Conservation (phyloP, 257 asterid species). For the Solanum paucissectum region DNA sequence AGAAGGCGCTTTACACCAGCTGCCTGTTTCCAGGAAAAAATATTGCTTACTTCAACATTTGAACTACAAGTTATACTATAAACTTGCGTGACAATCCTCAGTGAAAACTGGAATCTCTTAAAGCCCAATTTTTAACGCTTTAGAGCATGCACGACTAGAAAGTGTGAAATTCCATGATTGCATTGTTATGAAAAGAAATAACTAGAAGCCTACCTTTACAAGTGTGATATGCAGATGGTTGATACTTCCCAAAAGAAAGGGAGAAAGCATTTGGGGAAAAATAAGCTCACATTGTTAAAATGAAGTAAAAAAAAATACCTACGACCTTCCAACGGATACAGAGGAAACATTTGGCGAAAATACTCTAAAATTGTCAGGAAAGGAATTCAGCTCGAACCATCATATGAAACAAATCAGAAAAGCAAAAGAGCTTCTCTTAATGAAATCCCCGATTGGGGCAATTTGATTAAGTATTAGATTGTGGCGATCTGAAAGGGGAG, state of each 20-base stretch:
- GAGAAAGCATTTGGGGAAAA: background rate
- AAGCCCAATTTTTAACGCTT: background rate
- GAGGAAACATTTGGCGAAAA: background rate
- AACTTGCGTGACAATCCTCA: background rate
- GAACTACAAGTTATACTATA: background rate
- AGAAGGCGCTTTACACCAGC: constrained; percentile 97
- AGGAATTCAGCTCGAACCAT: background rate
- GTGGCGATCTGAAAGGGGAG: background rate
- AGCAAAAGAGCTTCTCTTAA: background rate
- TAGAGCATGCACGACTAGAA: background rate
- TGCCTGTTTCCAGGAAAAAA: constrained; percentile 45
- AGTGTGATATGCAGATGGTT: background rate
- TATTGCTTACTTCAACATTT: background rate
- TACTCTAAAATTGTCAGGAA: background rate
- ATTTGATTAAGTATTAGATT: background rate
- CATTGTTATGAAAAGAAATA: background rate
- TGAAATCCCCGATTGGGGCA: background rate
- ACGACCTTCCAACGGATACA: background rate
- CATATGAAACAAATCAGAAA: background rate
- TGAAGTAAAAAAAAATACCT: background rate
- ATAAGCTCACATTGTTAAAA: background rate
- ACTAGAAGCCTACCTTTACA: background rate
- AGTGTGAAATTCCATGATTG: background rate
- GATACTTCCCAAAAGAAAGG: background rate
- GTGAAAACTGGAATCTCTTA: background rate